Evolutionary conservation across 768 basidiomycete genomes (phyloP).

Genomic region (Vararia minispora): DNA sequence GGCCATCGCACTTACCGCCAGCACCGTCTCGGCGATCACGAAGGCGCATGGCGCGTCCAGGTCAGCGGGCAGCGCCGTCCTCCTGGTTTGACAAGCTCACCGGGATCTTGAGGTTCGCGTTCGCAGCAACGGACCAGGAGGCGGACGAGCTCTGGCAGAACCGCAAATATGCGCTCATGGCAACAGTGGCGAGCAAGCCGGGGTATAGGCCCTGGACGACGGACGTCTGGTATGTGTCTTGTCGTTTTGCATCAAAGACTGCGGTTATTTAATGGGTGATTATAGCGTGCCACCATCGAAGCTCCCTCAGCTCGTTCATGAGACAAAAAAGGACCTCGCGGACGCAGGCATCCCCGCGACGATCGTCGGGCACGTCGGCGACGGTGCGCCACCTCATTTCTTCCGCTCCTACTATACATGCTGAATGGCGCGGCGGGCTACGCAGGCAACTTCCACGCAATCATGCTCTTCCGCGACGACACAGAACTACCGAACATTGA

Average conservation of each 20-base stretch:
- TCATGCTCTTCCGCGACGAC: slow-evolving; percentile 48
- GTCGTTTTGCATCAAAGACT: neutral
- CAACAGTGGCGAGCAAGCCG: slow-evolving; percentile 51
- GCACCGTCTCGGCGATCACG: slow-evolving; percentile 48
- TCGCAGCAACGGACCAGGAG: slow-evolving; percentile 65
- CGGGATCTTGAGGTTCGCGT: slow-evolving; percentile 50
- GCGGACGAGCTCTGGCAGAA: slow-evolving; percentile 75
- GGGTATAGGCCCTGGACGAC: slow-evolving; percentile 73
- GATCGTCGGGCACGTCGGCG: slow-evolving; percentile 33
- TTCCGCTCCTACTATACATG: neutral
- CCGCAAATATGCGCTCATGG: slow-evolving; percentile 75
- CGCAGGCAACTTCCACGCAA: slow-evolving; percentile 38
- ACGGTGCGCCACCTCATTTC: slow-evolving; percentile 17
- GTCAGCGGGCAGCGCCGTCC: too few relatives aligned
- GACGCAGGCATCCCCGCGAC: slow-evolving; percentile 29
- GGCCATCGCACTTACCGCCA: slow-evolving; percentile 46
- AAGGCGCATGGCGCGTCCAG: slow-evolving; percentile 57
- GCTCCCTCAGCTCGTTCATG: slow-evolving; percentile 25
- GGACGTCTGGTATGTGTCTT: slow-evolving; percentile 57
- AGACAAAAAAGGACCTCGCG: slow-evolving; percentile 36
- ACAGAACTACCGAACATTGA: slow-evolving; percentile 43
- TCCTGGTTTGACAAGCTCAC: too few relatives aligned
- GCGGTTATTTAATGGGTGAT: neutral
- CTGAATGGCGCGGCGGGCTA: too few relatives aligned
- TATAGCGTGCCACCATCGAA: slow-evolving; percentile 23